These are phyloP conservation scores for Cercospora sp. DNA, from an alignment of 2,329 filamentous ascomycete genomes.

Conservation along the genomic window DNA sequence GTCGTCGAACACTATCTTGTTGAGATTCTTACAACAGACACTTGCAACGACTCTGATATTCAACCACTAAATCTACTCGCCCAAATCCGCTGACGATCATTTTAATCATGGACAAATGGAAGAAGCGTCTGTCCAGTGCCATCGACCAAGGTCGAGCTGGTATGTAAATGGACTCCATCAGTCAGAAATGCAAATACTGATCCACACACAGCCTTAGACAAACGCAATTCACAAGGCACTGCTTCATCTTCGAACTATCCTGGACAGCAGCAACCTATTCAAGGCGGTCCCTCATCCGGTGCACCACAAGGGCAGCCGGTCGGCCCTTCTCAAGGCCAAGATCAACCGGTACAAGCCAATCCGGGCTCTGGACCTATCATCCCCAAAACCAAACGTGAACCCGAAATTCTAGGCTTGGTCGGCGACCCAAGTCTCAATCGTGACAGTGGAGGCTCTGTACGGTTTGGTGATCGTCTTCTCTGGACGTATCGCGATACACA, in stretches of 20 bases:
- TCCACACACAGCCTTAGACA: slow-evolving; percentile 1
- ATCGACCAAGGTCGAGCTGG: slow-evolving; percentile 13
- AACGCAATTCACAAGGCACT: slow-evolving; percentile 4
- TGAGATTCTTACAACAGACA: too few relatives aligned
- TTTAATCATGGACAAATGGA: slow-evolving; percentile 7
- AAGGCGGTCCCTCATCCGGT: background rate
- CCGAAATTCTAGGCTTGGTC: slow-evolving; percentile 19
- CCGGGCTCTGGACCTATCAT: slow-evolving; percentile 16
- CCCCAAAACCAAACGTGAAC: slow-evolving; percentile 20
- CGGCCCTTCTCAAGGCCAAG: background rate
- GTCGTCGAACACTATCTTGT: background rate
- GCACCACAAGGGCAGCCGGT: background rate
- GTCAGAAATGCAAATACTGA: background rate
- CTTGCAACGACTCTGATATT: background rate
- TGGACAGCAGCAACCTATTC: slow-evolving; percentile 11
- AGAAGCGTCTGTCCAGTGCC: slow-evolving; percentile 4
- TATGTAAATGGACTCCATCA: background rate
- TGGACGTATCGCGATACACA: slow-evolving; percentile 27
- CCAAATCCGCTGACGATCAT: background rate
- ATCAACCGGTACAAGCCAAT: slow-evolving; percentile 11
- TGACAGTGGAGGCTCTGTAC: slow-evolving; percentile 23
- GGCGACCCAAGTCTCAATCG: slow-evolving; percentile 22
- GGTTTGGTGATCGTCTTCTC: slow-evolving; percentile 21
- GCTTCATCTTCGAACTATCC: slow-evolving; percentile 10
- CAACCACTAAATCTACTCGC: background rate